Evolutionary conservation across 495 filamentous ascomycete species (phyloP).

Genomic region (Massariosphaeria phaeospora): DNA sequence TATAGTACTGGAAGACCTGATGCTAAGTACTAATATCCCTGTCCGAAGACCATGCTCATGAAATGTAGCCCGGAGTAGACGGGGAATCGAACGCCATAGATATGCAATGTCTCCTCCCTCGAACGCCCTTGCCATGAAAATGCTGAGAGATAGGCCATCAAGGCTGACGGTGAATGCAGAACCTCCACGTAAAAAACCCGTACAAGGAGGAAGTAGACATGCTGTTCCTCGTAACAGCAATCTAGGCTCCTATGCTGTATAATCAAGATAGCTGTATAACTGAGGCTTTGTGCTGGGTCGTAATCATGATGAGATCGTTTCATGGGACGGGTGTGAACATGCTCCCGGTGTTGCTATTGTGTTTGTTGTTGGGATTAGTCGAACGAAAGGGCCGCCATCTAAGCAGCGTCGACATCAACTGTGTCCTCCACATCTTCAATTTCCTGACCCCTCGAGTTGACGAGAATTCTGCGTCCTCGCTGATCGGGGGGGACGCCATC

Average conservation of each 20-base stretch:
- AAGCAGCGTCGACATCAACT: constrained; percentile 23
- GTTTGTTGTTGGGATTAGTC: too few relatives aligned
- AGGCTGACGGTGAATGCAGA: background rate
- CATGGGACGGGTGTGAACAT: too few relatives aligned
- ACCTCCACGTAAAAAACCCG: too few relatives aligned
- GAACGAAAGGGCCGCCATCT: too few relatives aligned
- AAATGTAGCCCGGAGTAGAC: background rate
- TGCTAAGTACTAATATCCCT: background rate
- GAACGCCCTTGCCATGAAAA: background rate
- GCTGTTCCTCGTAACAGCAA: too few relatives aligned
- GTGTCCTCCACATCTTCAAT: constrained; percentile 36
- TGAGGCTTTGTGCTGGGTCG: too few relatives aligned
- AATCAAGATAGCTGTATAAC: background rate
- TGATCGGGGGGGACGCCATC: constrained; percentile 50
- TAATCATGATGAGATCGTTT: too few relatives aligned
- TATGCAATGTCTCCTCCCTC: constrained; percentile 13
- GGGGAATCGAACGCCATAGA: constrained; percentile 20
- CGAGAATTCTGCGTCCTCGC: constrained; percentile 73
- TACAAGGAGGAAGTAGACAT: too few relatives aligned
- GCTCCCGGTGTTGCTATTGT: too few relatives aligned
- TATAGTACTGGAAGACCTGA: background rate
- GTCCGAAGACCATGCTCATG: constrained; percentile 5
- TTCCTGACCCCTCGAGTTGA: constrained; percentile 52
- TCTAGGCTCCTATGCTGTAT: too few relatives aligned
- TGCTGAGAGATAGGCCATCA: background rate